Conservation (phyloP, 2,329 filamentous ascomycete genomes). For the Lachnellula arida region DNA sequence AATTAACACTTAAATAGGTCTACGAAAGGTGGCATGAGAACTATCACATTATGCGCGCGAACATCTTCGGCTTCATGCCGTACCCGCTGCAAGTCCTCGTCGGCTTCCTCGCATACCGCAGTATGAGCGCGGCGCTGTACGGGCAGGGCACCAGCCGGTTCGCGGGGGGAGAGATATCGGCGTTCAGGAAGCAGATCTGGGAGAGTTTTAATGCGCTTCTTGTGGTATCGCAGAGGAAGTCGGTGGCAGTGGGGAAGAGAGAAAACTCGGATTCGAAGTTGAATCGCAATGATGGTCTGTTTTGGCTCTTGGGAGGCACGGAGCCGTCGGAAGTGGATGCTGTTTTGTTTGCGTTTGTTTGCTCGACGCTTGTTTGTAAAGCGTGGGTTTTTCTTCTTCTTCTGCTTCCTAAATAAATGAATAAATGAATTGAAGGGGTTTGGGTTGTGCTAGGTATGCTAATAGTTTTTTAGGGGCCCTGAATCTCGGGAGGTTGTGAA, state of each 20-base stretch:
- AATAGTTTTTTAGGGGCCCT: conserved; percentile 37
- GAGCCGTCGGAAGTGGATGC: conserved; percentile 54
- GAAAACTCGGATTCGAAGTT: too few relatives aligned
- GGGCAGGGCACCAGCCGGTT: conserved; percentile 53
- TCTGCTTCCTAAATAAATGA: too few relatives aligned
- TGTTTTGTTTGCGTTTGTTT: conserved; percentile 53
- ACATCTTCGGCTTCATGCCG: conserved; percentile 44
- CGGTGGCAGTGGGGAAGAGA: too few relatives aligned
- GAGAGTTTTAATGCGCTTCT: conserved; percentile 44
- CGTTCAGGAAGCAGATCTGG: conserved; percentile 49
- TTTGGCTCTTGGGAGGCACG: conserved; percentile 53
- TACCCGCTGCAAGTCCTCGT: conserved; percentile 48
- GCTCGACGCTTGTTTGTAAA: conserved; percentile 45
- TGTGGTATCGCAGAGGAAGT: conserved; percentile 32
- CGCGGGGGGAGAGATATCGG: conserved; percentile 43
- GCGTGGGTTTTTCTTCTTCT: conserved; percentile 41
- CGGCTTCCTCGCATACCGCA: conserved; percentile 46
- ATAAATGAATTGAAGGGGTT: background rate
- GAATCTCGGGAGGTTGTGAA: conserved; percentile 41
- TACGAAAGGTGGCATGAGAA: conserved; percentile 56
- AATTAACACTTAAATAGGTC: conserved; percentile 25
- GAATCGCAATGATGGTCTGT: conserved; percentile 36
- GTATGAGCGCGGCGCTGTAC: conserved; percentile 40
- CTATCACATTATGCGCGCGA: conserved; percentile 53
- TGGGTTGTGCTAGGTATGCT: background rate